Conservation (phyloP, 2,329 filamentous ascomycete species). For the Cladosporium sp. region DNA sequence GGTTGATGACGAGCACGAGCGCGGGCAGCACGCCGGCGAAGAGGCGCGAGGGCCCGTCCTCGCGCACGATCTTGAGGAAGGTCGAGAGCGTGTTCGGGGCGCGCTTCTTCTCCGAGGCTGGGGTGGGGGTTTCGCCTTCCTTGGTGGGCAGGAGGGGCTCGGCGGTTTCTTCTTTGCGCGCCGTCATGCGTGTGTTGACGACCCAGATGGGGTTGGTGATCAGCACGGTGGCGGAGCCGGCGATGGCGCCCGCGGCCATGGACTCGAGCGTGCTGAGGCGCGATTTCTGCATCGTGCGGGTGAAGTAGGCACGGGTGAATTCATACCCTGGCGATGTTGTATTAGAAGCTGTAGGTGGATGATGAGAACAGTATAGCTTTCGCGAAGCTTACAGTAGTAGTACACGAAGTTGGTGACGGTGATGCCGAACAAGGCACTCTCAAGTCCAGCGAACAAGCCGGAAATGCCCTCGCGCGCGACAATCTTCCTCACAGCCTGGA, state of each 20-base stretch:
- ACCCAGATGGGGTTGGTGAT: slow-evolving; percentile 99
- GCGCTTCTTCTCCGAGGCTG: slow-evolving; percentile 33
- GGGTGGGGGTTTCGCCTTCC: slow-evolving; percentile 34
- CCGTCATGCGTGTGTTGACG: slow-evolving; percentile 96
- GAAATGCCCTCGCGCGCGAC: slow-evolving; percentile 84
- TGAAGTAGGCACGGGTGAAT: slow-evolving; percentile 87
- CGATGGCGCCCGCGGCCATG: slow-evolving; percentile 92
- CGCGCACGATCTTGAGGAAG: slow-evolving; percentile 70
- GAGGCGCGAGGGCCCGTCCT: slow-evolving; percentile 79
- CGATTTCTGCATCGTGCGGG: slow-evolving; percentile 66
- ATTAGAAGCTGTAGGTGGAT: background rate
- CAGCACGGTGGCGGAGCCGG: slow-evolving; percentile 89
- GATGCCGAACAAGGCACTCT: slow-evolving; percentile 94
- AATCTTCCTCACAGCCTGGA: slow-evolving; percentile 79
- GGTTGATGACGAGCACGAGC: slow-evolving; percentile 92
- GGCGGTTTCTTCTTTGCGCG: slow-evolving; percentile 61
- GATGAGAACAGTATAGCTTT: background rate
- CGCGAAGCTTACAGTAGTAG: slow-evolving; percentile 72
- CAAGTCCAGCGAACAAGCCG: slow-evolving; percentile 88
- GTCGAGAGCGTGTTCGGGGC: slow-evolving; percentile 74
- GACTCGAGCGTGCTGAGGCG: slow-evolving; percentile 88
- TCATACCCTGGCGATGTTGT: slow-evolving; percentile 65
- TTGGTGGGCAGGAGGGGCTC: slow-evolving; percentile 34
- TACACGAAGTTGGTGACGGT: slow-evolving; percentile 99
- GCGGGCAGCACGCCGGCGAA: slow-evolving; percentile 93